A percentile compares a stretch with the other conserved stretches of the same genome.
Evolutionary conservation across 305 asterid species (phyloP).

Genomic region (Salvia sclarea): DNA sequence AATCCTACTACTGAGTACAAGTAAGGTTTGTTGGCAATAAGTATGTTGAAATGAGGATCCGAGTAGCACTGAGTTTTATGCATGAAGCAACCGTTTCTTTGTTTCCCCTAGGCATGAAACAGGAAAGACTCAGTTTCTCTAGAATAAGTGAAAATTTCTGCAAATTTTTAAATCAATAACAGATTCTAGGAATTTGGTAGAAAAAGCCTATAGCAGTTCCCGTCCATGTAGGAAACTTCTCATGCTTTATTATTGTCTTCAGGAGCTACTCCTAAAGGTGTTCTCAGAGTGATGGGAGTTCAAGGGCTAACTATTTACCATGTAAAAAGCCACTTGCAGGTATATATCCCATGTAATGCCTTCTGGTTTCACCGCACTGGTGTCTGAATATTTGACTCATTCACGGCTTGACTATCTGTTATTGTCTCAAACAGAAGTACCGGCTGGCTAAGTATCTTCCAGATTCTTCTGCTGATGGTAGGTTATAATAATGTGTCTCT

Average conservation of each 20-base stretch:
- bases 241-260: conserved; percentile 30
- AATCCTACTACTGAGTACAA: neutral
- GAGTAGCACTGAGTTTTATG: neutral
- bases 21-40: neutral
- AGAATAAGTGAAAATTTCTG: conserved; percentile 7
- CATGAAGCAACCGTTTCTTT: conserved; percentile 26
- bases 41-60: neutral
- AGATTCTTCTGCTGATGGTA: conserved; percentile 95
- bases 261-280: conserved; percentile 99
- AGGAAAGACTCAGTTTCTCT: conserved; percentile 8
- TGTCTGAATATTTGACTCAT: conserved; percentile 10
- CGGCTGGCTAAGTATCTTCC: conserved; percentile 99
- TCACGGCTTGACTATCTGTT: conserved; percentile 30
- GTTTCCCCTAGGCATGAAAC: neutral
- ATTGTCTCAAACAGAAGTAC: conserved; percentile 66
- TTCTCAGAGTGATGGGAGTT: conserved; percentile 97
- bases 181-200: neutral
- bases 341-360: conserved; percentile 30
- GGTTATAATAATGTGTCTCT: conserved; percentile 26
- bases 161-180: neutral
- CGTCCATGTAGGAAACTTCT: conserved; percentile 14
- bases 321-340: conserved; percentile 99
- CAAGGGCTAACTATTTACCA: conserved; percentile 97
- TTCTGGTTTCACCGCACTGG: conserved; percentile 9
- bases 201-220: conserved; percentile 11